Evolutionary conservation across 2,329 filamentous ascomycete species (phyloP).

Genomic region (Endocalyx cinctus): DNA sequence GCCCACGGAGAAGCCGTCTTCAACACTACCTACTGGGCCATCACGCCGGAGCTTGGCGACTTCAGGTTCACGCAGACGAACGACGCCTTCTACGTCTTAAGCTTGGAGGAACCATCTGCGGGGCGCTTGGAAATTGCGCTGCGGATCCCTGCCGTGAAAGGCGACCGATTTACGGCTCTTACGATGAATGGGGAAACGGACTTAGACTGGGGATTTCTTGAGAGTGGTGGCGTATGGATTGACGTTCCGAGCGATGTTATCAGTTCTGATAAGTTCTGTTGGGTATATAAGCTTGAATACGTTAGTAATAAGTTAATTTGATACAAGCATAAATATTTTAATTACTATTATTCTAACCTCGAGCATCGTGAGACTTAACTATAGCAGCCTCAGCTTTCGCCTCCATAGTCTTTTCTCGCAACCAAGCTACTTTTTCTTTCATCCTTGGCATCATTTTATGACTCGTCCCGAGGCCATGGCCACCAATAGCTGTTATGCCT

Average conservation of each 20-base stretch:
- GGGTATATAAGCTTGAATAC: background rate
- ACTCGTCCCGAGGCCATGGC: slow-evolving; percentile 5
- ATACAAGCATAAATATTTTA: background rate
- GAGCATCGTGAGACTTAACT: background rate
- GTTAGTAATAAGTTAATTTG: background rate
- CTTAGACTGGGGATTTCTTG: slow-evolving; percentile 9
- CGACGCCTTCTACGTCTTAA: slow-evolving; percentile 47
- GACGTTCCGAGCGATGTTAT: background rate
- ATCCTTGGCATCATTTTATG: slow-evolving; percentile 5
- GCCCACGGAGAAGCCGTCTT: slow-evolving; percentile 47
- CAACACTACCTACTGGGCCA: slow-evolving; percentile 48
- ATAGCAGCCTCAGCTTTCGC: no score
- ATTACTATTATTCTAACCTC: background rate
- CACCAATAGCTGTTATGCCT: slow-evolving; percentile 6
- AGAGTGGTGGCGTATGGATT: background rate
- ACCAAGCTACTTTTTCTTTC: slow-evolving; percentile 3
- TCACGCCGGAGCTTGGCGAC: slow-evolving; percentile 26
- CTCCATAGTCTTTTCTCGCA: no score
- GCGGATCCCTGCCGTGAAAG: slow-evolving; percentile 38
- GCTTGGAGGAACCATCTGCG: slow-evolving; percentile 32
- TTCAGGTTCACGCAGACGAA: slow-evolving; percentile 44
- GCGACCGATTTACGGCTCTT: slow-evolving; percentile 39
- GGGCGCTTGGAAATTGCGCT: slow-evolving; percentile 32
- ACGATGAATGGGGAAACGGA: slow-evolving; percentile 22
- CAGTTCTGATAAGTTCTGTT: background rate